A percentile compares a stretch with the other conserved stretches of the same genome.
phyloP scores from a whole-genome alignment of 2,329 filamentous ascomycete species.

The Fusarium beomiforme region DNA sequence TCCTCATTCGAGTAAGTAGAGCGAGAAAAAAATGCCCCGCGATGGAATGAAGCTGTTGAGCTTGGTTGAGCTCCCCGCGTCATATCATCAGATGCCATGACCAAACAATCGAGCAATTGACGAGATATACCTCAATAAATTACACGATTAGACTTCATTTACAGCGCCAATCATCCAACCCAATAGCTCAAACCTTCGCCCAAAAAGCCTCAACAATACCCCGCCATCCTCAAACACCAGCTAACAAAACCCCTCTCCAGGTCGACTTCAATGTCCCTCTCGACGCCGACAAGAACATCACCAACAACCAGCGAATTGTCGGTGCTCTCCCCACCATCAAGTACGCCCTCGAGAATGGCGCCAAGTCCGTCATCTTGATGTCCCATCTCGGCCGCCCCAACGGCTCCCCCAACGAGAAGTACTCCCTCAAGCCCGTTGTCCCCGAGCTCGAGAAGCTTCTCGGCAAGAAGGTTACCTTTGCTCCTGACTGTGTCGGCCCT shows the following conservation, averaged over 20 bases:
- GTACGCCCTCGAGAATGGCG: slow-evolving; percentile 88
- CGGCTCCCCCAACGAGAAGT: slow-evolving; percentile 89
- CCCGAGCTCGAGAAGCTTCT: slow-evolving; percentile 92
- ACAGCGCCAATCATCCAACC: too few relatives aligned
- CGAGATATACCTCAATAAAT: neutral
- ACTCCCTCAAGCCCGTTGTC: slow-evolving; percentile 92
- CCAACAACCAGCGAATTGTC: slow-evolving; percentile 98
- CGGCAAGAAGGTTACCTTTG: slow-evolving; percentile 85
- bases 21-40: slow-evolving; percentile 42
- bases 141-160: neutral
- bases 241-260: slow-evolving; percentile 57
- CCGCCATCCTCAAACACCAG: slow-evolving; percentile 10
- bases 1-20: slow-evolving; percentile 87
- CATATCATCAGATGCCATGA: slow-evolving; percentile 14
- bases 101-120: neutral
- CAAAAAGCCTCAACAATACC: slow-evolving; percentile 15
- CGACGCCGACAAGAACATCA: slow-evolving; percentile 90
- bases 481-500: slow-evolving; percentile 88
- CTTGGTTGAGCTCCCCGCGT: slow-evolving; percentile 21
- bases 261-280: slow-evolving; percentile 99
- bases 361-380: slow-evolving; percentile 96
- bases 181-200: neutral
- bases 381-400: slow-evolving; percentile 97
- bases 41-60: slow-evolving; percentile 29
- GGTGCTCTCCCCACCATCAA: slow-evolving; percentile 96